phyloP scores from a whole-genome alignment of 2,329 filamentous ascomycete species.

The Xylariaceae sp. region DNA sequence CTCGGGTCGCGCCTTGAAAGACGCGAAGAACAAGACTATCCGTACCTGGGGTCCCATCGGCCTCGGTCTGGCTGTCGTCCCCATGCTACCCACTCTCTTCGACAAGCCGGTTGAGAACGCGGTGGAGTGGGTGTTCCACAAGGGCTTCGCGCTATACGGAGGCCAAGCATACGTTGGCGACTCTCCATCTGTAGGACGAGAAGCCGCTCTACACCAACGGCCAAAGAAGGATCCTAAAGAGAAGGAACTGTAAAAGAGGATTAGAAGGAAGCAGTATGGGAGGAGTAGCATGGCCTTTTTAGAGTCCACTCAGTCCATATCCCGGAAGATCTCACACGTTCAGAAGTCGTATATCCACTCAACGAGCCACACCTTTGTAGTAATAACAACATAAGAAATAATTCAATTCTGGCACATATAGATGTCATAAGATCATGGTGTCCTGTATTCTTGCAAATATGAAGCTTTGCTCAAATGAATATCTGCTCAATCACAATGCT shows the following conservation, averaged over 20 bases:
- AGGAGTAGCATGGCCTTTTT: slow-evolving; percentile 12
- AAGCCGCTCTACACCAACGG: slow-evolving; percentile 41
- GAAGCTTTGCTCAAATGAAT: too few relatives aligned
- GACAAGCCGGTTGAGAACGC: slow-evolving; percentile 90
- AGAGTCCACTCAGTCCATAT: slow-evolving; percentile 11
- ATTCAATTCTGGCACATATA: too few relatives aligned
- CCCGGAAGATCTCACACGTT: too few relatives aligned
- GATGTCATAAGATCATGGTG: too few relatives aligned
- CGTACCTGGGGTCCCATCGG: slow-evolving; percentile 90
- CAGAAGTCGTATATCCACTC: slow-evolving; percentile 9
- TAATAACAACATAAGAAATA: too few relatives aligned
- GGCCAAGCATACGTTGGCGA: slow-evolving; percentile 55
- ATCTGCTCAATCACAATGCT: too few relatives aligned
- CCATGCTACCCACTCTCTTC: slow-evolving; percentile 78
- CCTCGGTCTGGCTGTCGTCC: slow-evolving; percentile 71
- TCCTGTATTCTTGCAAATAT: too few relatives aligned
- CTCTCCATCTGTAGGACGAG: slow-evolving; percentile 51
- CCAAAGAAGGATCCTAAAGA: slow-evolving; percentile 43
- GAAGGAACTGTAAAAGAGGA: slow-evolving; percentile 28
- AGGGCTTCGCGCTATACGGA: slow-evolving; percentile 69
- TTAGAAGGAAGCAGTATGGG: neutral
- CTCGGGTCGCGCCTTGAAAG: slow-evolving; percentile 79
- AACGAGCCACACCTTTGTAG: too few relatives aligned
- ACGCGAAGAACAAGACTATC: slow-evolving; percentile 68
- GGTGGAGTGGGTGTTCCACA: slow-evolving; percentile 87